Evolutionary conservation across 306 rosid species (phyloP), one percentile per base, ranked within the genome.

Genomic region (Carpinus fangiana): DNA sequence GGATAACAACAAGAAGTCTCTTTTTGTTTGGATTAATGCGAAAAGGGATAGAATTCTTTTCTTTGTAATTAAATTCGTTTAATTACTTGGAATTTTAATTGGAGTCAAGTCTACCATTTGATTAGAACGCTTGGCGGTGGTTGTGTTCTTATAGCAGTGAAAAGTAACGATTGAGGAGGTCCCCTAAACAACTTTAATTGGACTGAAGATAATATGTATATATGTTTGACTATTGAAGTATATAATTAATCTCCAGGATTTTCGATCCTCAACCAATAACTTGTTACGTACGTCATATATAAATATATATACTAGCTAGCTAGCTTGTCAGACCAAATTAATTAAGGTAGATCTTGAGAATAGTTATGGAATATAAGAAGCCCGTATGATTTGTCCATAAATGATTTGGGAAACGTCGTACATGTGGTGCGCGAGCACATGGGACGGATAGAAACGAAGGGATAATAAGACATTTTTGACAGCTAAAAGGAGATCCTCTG

Each of bases 381-480:
- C 7, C 21, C 28, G 43, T 31, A 62, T 13, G 13, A 62, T 28
- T 7, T 12, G 8, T 28, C 9, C 13, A 60, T 11, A 31, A 14
- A 13, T 4, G 69, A 62, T 14, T 0, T 21, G 43, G 34, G 12
- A 62, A 28, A 62, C 17, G 7, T 62, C 45, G 14, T 31, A 2
- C 3, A 31, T 0, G 73, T 76, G 82, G 86, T 78, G 87, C 87
- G 69, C 31, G 46, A 83, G 59, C 84, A 82, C 80, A 73, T 65
- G 82, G 23, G 51, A 23, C 72, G 26, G 77, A 36, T 26, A 38
- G 66, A 75, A 72, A 20, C 12, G 64, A 60, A 4, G 53, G 59
- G 84, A 82, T 10, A 78, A 81, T 82, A 83, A 88, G 87, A 83
- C 83, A 38, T 51, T 73, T 80, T 80, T 70, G 77, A 81, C 86